Conservation (phyloP, 2,329 filamentous ascomycete species). For the Penicillium sp. region DNA sequence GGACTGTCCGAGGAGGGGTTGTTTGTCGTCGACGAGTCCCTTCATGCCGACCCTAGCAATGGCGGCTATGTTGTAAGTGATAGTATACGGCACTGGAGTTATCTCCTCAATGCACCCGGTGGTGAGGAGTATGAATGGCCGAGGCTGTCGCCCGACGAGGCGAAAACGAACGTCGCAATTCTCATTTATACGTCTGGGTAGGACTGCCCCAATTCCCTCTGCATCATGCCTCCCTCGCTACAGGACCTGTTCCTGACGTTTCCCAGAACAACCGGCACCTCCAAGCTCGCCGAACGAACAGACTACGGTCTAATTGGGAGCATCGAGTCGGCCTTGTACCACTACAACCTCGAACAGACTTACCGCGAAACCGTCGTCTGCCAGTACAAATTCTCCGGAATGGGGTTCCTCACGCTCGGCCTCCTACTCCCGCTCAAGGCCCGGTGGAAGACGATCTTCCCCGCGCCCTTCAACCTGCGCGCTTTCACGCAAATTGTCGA, state of each 20-base stretch:
- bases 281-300: background rate
- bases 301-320: slow-evolving; percentile 1
- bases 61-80: too few species aligned
- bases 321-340: background rate
- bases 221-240: background rate
- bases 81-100: background rate
- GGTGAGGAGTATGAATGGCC: background rate
- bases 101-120: background rate
- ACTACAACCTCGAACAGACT: background rate
- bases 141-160: background rate
- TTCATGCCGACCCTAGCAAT: background rate
- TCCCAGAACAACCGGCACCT: background rate
- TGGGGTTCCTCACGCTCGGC: background rate
- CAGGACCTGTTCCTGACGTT: rapidly evolving
- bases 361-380: background rate
- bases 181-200: slow-evolving; percentile 1
- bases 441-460: background rate
- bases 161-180: background rate
- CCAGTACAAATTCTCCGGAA: background rate
- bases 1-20: background rate
- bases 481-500: background rate
- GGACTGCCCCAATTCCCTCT: background rate
- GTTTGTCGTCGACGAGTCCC: background rate
- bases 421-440: background rate
- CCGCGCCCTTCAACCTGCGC: background rate